Evolutionary conservation across 179 eudicot species (phyloP), one percentile per base, ranked within the genome.

Genomic region (Silene coronaria): DNA sequence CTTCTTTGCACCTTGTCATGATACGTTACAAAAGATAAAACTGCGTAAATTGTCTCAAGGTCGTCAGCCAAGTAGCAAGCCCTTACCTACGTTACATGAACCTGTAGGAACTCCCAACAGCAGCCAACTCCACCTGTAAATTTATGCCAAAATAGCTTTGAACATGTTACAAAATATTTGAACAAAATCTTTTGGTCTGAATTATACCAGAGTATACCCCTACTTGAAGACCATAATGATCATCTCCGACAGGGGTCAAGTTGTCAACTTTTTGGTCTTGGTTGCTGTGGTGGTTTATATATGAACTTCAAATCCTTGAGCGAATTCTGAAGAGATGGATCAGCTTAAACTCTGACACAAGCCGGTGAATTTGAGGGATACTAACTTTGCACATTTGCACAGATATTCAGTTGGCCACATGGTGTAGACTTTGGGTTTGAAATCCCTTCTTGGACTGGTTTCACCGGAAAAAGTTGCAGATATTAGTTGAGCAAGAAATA

Each of bases 1-100:
- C 74, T 96, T 96, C 73, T 96, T 96, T 14, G 73, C 76, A 60
- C 84, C 89, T 16, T 93, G 97, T 87, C 85, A 80, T 27, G 83
- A 87, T 42, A 70, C 70, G 59, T 22, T 83, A 4, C 84, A 83
- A 76, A 86, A 26, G 79, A 85, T 73, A 8, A 82, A 87, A 85
- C 55, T 71, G 75, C 77, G 70, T 53, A 83, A 82, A 78, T 88
- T 78, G 67, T 83, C 51, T 62, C 80, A 72, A 63, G 62, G 38
- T 65, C 73, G 30, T 45, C 82, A 80, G 61, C 73, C 82, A 4
- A 74, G 67, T 12, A 74, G 67, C 73, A 73, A 67, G 23, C 32
- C 68, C n/a, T 53, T 19, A 75, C 72, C 77, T 68, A 17, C 69
- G 61, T 34, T 77, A 45, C 58, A n/a, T 75, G 74, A 74, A 48